These are phyloP conservation scores for Sodiomyces alkalinus DNA, from an alignment of 2,329 filamentous ascomycete genomes.

Conservation along the genomic window DNA sequence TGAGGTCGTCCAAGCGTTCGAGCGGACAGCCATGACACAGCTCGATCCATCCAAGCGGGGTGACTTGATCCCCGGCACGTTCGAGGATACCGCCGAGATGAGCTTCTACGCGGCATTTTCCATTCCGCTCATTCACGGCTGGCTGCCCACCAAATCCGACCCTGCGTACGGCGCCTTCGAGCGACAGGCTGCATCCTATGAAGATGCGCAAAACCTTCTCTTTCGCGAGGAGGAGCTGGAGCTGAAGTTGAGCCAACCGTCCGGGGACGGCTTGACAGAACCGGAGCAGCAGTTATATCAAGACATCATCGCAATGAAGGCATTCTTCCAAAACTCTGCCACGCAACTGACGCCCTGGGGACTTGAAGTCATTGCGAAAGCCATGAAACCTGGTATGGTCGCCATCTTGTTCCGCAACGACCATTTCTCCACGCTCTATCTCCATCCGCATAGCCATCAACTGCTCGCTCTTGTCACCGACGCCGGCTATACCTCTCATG, in stretches of 20 bases:
- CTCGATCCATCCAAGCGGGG: slow-evolving; percentile 34
- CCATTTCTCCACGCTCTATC: slow-evolving; percentile 89
- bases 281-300: slow-evolving; percentile 69
- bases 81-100: slow-evolving; percentile 80
- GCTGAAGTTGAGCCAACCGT: slow-evolving; percentile 46
- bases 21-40: slow-evolving; percentile 36
- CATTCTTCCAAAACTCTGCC: slow-evolving; percentile 62
- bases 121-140: slow-evolving; percentile 82
- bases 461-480: slow-evolving; percentile 83
- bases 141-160: slow-evolving; percentile 60
- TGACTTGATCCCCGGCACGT: slow-evolving; percentile 48
- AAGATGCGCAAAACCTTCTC: slow-evolving; percentile 79
- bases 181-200: slow-evolving; percentile 68
- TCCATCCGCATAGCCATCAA: slow-evolving; percentile 62
- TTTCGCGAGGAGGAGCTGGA: slow-evolving; percentile 85
- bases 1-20: slow-evolving; percentile 29
- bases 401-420: slow-evolving; percentile 94
- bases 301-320: slow-evolving; percentile 72
- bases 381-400: slow-evolving; percentile 60
- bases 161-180: slow-evolving; percentile 54
- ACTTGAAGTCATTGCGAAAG: slow-evolving; percentile 55
- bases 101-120: slow-evolving; percentile 80
- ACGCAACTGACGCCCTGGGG: slow-evolving; percentile 81
- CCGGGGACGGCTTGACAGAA: slow-evolving; percentile 41
- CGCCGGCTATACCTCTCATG: slow-evolving; percentile 72